These are phyloP conservation scores for Aspergillus phoenicis DNA, from an alignment of 2,329 filamentous ascomycete species.

Conservation along the genomic window DNA sequence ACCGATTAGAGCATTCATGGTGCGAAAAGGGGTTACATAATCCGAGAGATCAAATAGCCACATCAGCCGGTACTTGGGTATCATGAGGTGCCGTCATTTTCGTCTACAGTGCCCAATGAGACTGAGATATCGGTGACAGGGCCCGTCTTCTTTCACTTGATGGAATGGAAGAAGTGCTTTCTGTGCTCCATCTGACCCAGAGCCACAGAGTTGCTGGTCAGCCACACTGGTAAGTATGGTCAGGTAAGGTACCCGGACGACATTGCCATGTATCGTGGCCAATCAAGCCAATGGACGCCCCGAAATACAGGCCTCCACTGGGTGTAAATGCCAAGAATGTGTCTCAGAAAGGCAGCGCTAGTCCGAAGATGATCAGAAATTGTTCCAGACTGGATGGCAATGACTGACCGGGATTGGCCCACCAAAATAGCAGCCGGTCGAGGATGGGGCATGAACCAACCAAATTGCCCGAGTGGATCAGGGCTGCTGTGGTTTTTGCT, in stretches of 20 bases:
- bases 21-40: background rate
- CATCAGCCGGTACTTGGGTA: background rate
- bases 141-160: background rate
- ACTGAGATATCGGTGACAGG: background rate
- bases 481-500: conserved; percentile 13
- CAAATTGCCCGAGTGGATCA: background rate
- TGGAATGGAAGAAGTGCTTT: background rate
- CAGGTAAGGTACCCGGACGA: background rate
- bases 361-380: conserved; percentile 14
- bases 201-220: background rate
- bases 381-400: conserved; percentile 19
- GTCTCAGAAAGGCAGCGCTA: conserved; percentile 1
- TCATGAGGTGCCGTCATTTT: background rate
- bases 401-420: conserved; percentile 13
- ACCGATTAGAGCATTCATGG: background rate
- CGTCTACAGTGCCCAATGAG: background rate
- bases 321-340: background rate
- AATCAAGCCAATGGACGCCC: background rate
- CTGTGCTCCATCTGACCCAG: background rate
- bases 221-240: conserved; percentile 3
- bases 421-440: conserved; percentile 17
- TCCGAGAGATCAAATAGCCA: conserved; percentile 1
- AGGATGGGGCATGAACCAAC: conserved; percentile 2
- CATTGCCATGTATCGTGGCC: background rate
- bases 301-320: background rate